A percentile compares a stretch with the other conserved stretches of the same genome.
phyloP scores from a whole-genome alignment of 495 filamentous ascomycete species.

The Cairneyella variabilis region DNA sequence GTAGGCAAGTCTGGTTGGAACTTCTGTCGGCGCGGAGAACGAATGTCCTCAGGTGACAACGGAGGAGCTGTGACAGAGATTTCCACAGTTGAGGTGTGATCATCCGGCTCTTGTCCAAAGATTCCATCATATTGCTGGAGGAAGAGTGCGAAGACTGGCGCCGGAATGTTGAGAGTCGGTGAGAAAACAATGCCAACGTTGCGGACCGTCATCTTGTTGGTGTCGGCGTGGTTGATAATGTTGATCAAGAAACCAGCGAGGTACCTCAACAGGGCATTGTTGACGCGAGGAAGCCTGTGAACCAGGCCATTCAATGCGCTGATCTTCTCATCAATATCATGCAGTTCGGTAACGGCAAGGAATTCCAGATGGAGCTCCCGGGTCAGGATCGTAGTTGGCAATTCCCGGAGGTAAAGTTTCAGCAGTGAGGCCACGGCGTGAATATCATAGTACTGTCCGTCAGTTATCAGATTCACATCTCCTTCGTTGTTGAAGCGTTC shows the following conservation, averaged over 20 bases:
- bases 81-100: constrained; percentile 47
- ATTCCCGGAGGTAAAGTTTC: constrained; percentile 90
- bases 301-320: constrained; percentile 81
- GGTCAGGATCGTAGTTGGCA: constrained; percentile 87
- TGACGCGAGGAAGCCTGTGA: constrained; percentile 74
- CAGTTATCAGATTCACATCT: constrained; percentile 82
- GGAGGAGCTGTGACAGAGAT: constrained; percentile 38
- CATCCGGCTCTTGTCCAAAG: constrained; percentile 67
- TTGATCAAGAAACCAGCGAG: constrained; percentile 82
- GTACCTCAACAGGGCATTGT: constrained; percentile 74
- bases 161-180: constrained; percentile 95
- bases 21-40: constrained; percentile 64
- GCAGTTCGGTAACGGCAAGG: constrained; percentile 75
- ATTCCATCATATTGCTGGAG: constrained; percentile 85
- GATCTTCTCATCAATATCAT: constrained; percentile 73
- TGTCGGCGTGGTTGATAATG: constrained; percentile 81
- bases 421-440: constrained; percentile 93
- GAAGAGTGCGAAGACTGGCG: constrained; percentile 90
- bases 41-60: constrained; percentile 55
- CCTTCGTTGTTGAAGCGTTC: constrained; percentile 93
- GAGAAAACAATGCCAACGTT: constrained; percentile 99
- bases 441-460: constrained; percentile 87
- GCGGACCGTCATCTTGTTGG: constrained; percentile 97
- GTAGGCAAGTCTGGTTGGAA: constrained; percentile 63
- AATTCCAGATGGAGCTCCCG: constrained; percentile 89